Conservation (phyloP, 2,329 filamentous ascomycete genomes). For the Hypomyces rosellus region DNA sequence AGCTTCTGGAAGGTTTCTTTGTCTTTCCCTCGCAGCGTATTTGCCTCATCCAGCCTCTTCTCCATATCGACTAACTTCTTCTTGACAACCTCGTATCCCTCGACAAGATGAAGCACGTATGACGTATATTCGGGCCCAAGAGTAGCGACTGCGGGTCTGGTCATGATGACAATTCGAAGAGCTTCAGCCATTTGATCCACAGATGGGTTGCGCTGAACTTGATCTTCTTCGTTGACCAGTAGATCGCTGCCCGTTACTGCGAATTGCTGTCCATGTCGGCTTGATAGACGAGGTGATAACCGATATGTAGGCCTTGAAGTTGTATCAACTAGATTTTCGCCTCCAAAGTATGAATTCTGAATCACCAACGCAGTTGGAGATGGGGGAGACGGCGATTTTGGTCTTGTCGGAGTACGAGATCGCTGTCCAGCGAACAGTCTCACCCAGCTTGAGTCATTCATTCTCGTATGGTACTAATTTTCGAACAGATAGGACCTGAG, state of each 20-base stretch:
- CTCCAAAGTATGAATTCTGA: neutral
- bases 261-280: neutral
- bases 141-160: conserved; percentile 24
- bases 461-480: conserved; percentile 4
- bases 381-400: conserved; percentile 17
- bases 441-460: conserved; percentile 20
- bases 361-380: conserved; percentile 12
- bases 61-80: conserved; percentile 28
- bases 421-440: conserved; percentile 20
- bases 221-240: conserved; percentile 15
- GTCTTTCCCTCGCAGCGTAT: conserved; percentile 25
- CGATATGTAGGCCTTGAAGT: neutral
- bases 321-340: neutral
- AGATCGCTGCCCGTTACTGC: conserved; percentile 9
- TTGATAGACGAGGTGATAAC: neutral
- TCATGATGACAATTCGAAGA: conserved; percentile 37
- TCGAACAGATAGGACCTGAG: neutral
- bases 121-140: conserved; percentile 37
- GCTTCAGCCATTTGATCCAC: conserved; percentile 39
- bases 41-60: conserved; percentile 31
- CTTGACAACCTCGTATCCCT: conserved; percentile 28
- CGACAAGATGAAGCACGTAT: conserved; percentile 33
- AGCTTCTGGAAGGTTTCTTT: conserved; percentile 25
- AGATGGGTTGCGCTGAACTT: conserved; percentile 34
- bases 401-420: conserved; percentile 15